phyloP scores from a whole-genome alignment of 768 basidiomycete genomes.

The Peribolospora baueri region DNA sequence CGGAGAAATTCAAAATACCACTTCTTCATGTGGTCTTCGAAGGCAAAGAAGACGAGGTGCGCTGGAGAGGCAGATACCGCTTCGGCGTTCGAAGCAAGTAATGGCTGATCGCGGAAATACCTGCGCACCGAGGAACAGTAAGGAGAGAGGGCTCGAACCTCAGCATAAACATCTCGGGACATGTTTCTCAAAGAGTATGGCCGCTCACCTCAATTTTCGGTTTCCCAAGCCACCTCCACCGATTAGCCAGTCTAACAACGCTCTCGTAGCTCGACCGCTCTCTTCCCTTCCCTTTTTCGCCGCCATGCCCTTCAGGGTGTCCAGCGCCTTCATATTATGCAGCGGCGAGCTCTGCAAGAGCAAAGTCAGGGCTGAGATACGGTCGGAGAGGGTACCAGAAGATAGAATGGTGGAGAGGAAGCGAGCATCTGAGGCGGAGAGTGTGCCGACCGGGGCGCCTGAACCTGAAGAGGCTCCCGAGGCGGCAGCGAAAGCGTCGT shows the following conservation, averaged over 20 bases:
- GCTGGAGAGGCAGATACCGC: slow-evolving; percentile 4
- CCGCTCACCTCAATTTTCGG: slow-evolving; percentile 55
- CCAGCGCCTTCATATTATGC: slow-evolving; percentile 60
- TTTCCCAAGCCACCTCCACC: slow-evolving; percentile 66
- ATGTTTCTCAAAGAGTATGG: background rate
- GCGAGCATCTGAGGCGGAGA: slow-evolving; percentile 40
- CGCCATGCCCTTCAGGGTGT: slow-evolving; percentile 47
- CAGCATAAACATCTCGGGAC: slow-evolving; percentile 2
- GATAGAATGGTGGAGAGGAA: slow-evolving; percentile 69
- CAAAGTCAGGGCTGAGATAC: slow-evolving; percentile 69
- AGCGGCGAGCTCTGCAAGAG: slow-evolving; percentile 56
- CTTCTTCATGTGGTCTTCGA: slow-evolving; percentile 95
- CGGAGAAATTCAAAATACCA: slow-evolving; percentile 83
- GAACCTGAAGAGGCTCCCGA: slow-evolving; percentile 5
- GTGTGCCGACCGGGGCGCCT: background rate
- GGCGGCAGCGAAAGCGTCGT: slow-evolving; percentile 14
- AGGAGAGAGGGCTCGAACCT: background rate
- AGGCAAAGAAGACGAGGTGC: slow-evolving; percentile 58
- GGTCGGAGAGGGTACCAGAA: slow-evolving; percentile 73
- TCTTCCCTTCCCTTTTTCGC: slow-evolving; percentile 72
- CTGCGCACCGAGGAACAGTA: slow-evolving; percentile 21
- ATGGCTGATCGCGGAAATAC: slow-evolving; percentile 72
- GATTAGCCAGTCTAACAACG: slow-evolving; percentile 91
- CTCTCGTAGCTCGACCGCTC: slow-evolving; percentile 65
- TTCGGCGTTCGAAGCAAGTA: slow-evolving; percentile 18